Evolutionary conservation across 768 basidiomycete genomes (phyloP).

Genomic region (Leccinum pellstonianum): DNA sequence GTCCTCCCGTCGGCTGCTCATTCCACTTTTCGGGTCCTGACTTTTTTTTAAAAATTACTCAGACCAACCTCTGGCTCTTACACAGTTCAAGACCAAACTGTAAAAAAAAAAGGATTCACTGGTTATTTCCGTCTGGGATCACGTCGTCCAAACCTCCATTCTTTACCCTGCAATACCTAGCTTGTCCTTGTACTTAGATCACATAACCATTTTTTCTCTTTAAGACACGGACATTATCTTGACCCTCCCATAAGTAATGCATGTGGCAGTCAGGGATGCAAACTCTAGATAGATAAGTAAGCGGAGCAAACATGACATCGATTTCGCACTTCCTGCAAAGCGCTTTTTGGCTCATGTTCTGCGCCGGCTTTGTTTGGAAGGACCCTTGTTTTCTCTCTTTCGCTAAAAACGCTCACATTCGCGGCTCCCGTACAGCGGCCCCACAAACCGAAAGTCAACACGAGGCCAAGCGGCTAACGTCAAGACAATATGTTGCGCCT

Average conservation of each 20-base stretch:
- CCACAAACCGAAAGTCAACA: not conserved
- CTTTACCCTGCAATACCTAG: not conserved
- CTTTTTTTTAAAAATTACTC: not conserved
- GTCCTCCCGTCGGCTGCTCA: conserved; percentile 10
- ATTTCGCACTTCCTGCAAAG: not conserved
- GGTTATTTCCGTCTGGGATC: not conserved
- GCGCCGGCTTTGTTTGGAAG: not conserved
- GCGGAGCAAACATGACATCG: not conserved
- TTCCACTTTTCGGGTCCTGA: not conserved
- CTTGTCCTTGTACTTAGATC: not conserved
- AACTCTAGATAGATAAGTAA: not conserved
- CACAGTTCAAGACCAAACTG: conserved; percentile 25
- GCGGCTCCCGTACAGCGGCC: not conserved
- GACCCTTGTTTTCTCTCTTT: not conserved
- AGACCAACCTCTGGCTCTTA: conserved; percentile 34
- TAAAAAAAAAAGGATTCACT: not conserved
- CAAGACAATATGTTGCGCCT: not conserved
- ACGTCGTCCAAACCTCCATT: not conserved
- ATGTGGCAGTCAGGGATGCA: conserved; percentile 1
- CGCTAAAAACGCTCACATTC: not conserved
- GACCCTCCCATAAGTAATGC: not conserved
- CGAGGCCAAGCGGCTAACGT: not conserved
- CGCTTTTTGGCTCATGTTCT: not conserved
- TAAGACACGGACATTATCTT: not conserved
- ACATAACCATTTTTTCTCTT: not conserved